Evolutionary conservation across 2,329 filamentous ascomycete species (phyloP).

Genomic region (Huntiella bhutanensis): DNA sequence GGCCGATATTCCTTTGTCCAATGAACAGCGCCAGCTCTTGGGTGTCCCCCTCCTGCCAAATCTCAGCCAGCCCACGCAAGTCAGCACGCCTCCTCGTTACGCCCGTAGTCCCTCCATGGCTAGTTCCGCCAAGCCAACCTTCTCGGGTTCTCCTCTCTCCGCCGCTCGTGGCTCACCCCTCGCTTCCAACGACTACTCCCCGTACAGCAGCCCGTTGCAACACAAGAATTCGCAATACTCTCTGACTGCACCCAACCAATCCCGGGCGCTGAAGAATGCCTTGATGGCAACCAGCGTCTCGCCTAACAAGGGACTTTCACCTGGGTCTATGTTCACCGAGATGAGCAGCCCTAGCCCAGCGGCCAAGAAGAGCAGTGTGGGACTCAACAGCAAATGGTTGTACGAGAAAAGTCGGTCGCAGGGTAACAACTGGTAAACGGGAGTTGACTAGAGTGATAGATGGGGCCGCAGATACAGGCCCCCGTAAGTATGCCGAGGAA

Average conservation of each 20-base stretch:
- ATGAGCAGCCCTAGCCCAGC: conserved; percentile 52
- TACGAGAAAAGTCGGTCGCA: conserved; percentile 62
- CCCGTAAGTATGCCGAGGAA: too few species aligned
- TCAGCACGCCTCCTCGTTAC: conserved; percentile 76
- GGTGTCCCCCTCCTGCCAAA: conserved; percentile 61
- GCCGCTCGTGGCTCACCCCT: conserved; percentile 22
- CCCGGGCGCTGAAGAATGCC: conserved; percentile 10
- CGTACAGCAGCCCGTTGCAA: conserved; percentile 34
- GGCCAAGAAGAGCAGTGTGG: conserved; percentile 52
- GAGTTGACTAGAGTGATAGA: conserved; percentile 3
- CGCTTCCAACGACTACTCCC: conserved; percentile 28
- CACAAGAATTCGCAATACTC: conserved; percentile 41
- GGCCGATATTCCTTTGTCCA: conserved; percentile 75
- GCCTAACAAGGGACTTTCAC: conserved; percentile 25
- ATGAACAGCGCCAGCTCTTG: conserved; percentile 47
- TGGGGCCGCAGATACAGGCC: too few species aligned
- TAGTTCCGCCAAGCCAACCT: conserved; percentile 40
- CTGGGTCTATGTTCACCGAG: conserved; percentile 31
- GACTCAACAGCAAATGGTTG: conserved; percentile 82
- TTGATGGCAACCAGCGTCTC: conserved; percentile 3
- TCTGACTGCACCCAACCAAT: conserved; percentile 21
- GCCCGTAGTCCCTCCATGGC: conserved; percentile 50
- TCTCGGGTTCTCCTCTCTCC: conserved; percentile 38
- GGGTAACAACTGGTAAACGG: conserved; percentile 24
- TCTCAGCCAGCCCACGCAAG: conserved; percentile 30